phyloP scores from a whole-genome alignment of 2,329 filamentous ascomycete genomes.

The Phialophora tarda region DNA sequence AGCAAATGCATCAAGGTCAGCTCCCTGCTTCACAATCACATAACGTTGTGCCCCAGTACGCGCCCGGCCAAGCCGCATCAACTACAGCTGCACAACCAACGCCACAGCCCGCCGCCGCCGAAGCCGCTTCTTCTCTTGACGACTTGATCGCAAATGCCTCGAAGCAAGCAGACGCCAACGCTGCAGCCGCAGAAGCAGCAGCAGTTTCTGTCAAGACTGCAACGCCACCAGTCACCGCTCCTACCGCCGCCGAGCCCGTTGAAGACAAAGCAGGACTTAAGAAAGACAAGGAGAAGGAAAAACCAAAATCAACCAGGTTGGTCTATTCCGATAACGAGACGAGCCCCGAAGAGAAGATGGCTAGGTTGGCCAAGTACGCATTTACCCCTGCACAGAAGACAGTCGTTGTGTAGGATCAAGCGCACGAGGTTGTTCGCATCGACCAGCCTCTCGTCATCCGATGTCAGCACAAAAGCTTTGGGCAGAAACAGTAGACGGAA shows the following conservation, averaged over 20 bases:
- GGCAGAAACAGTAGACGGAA: background rate
- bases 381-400: constrained; percentile 58
- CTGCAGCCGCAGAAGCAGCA: constrained; percentile 42
- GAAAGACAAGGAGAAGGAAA: constrained; percentile 65
- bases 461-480: background rate
- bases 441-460: background rate
- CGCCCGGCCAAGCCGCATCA: constrained; percentile 27
- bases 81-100: constrained; percentile 27
- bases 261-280: constrained; percentile 67
- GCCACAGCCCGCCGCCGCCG: constrained; percentile 39
- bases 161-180: constrained; percentile 49
- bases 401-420: constrained; percentile 30
- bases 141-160: constrained; percentile 58
- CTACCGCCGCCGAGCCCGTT: constrained; percentile 47
- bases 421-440: background rate
- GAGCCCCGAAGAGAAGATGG: constrained; percentile 91
- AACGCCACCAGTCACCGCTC: constrained; percentile 31
- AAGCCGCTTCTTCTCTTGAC: constrained; percentile 55
- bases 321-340: constrained; percentile 79
- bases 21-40: constrained; percentile 47
- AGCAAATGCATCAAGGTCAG: constrained; percentile 62
- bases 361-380: constrained; percentile 75
- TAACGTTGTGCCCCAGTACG: constrained; percentile 34
- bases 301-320: constrained; percentile 70
- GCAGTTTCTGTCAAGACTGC: constrained; percentile 20